Conservation (phyloP, 2,329 filamentous ascomycete genomes). For the Apiospora hydei region DNA sequence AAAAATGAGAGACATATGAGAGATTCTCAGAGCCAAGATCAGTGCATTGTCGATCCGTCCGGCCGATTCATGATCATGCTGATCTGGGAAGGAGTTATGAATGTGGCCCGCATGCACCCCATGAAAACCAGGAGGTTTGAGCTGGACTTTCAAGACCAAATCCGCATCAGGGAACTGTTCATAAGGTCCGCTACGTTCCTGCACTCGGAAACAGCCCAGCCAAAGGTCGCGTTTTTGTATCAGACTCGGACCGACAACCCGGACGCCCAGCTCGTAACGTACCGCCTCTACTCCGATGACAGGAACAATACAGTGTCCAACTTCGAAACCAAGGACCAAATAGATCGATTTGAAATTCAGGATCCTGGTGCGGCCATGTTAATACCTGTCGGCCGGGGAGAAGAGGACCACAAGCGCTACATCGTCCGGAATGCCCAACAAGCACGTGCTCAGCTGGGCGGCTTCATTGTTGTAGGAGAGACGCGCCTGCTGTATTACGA, state of each 20-base stretch:
- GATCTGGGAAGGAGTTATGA: conserved; percentile 67
- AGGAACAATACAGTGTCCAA: conserved; percentile 59
- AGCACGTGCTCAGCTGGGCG: conserved; percentile 67
- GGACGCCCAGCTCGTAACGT: conserved; percentile 64
- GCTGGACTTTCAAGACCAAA: conserved; percentile 59
- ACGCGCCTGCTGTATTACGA: conserved; percentile 87
- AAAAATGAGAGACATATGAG: conserved; percentile 67
- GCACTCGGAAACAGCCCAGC: conserved; percentile 64
- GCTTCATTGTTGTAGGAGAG: conserved; percentile 78
- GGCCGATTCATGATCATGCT: conserved; percentile 66
- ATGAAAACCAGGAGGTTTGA: conserved; percentile 53
- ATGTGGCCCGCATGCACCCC: conserved; percentile 58
- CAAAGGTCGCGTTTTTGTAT: conserved; percentile 65
- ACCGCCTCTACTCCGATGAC: conserved; percentile 66
- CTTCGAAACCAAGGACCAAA: conserved; percentile 63
- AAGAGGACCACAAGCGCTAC: conserved; percentile 66
- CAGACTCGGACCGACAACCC: conserved; percentile 59
- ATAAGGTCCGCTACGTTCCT: conserved; percentile 65
- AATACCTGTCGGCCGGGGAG: conserved; percentile 65
- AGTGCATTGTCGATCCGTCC: conserved; percentile 84
- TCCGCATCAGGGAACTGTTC: conserved; percentile 65
- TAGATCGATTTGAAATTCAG: conserved; percentile 60
- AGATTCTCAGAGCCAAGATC: conserved; percentile 82
- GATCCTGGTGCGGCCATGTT: conserved; percentile 66
- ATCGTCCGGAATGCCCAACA: conserved; percentile 62